Evolutionary conservation across 257 asterid genomes (phyloP).

Genomic region (Penstemon davidsonii): DNA sequence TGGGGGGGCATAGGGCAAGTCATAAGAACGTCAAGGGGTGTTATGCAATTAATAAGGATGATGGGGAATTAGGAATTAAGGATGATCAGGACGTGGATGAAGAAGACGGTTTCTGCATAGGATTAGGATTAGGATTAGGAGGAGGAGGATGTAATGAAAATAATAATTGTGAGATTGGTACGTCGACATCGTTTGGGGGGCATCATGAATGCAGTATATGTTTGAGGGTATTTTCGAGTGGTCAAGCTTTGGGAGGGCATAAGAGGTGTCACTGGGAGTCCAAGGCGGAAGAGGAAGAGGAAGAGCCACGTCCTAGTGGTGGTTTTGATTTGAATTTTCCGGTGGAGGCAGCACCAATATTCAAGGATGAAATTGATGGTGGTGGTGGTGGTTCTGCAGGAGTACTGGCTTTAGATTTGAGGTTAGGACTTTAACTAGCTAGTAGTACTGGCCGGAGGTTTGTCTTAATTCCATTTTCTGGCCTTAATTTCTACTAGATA

Average conservation of each 20-base stretch:
- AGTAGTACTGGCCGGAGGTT: no score
- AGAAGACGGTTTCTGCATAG: slow-evolving; percentile 15
- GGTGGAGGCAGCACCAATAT: no score
- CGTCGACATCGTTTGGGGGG: no score
- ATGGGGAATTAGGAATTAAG: slow-evolving; percentile 18
- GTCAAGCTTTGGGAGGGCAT: slow-evolving; percentile 82
- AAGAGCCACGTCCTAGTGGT: background rate
- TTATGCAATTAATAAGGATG: slow-evolving; percentile 56
- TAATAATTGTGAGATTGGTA: slow-evolving; percentile 1
- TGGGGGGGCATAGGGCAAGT: slow-evolving; percentile 83
- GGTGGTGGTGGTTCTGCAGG: background rate
- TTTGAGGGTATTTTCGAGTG: slow-evolving; percentile 68
- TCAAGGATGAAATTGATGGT: background rate
- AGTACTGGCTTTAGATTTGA: slow-evolving; percentile 20
- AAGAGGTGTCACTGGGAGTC: slow-evolving; percentile 78
- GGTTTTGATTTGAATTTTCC: slow-evolving; percentile 45
- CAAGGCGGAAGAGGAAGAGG: slow-evolving; percentile 32
- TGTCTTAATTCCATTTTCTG: no score
- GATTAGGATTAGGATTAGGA: slow-evolving; percentile 7
- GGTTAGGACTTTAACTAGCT: slow-evolving; percentile 23
- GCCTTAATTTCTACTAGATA: no score
- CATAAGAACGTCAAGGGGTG: slow-evolving; percentile 93
- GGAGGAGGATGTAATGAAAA: background rate
- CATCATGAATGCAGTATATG: slow-evolving; percentile 64
- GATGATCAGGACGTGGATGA: background rate